Conservation (phyloP, 2,329 filamentous ascomycete species). For the Colletotrichum kahawae region DNA sequence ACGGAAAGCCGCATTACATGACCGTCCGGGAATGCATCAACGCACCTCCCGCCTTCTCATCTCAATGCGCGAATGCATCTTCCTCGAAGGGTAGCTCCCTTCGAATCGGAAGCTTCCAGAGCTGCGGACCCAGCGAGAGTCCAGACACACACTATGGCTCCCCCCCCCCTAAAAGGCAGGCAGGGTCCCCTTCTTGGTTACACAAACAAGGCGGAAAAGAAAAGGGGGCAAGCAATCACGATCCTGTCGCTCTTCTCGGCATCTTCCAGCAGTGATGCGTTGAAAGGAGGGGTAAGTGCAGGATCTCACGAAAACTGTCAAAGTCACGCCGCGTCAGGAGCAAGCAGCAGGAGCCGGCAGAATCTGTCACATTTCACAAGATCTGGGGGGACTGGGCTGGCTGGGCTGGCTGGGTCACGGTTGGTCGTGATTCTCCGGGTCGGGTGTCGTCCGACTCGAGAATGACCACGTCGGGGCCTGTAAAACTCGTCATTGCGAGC, state of each 20-base stretch:
- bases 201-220: neutral
- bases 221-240: neutral
- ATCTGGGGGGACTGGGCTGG: neutral
- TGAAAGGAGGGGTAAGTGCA: slow-evolving; percentile 2
- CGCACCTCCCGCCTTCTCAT: neutral
- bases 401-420: neutral
- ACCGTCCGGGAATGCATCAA: neutral
- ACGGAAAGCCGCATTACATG: neutral
- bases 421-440: neutral
- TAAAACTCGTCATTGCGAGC: neutral
- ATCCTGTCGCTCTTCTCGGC: neutral
- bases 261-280: neutral
- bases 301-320: slow-evolving; percentile 17
- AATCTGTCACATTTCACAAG: slow-evolving; percentile 9
- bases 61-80: neutral
- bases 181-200: neutral
- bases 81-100: neutral
- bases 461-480: neutral
- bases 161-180: neutral
- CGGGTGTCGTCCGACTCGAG: neutral
- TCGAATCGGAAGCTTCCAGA: neutral
- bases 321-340: neutral
- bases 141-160: neutral
- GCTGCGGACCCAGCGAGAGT: neutral
- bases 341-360: neutral